Conservation (phyloP, 306 rosid species). For the Castanospermum australe region DNA sequence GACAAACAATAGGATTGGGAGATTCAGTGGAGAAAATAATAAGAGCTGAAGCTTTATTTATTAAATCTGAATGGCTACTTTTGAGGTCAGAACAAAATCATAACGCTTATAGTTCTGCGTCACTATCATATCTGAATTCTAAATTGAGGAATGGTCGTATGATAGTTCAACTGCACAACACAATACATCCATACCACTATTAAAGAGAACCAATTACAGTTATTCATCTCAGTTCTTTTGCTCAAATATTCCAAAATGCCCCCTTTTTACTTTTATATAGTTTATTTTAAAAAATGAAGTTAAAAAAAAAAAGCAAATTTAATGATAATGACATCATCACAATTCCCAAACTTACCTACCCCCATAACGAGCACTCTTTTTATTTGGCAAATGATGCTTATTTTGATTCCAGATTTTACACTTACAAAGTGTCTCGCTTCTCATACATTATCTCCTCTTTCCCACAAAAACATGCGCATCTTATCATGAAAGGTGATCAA, state of each 20-base stretch:
- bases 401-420: not conserved
- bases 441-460: not conserved
- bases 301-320: not conserved
- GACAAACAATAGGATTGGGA: not conserved
- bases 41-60: not conserved
- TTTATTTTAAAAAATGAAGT: not conserved
- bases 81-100: not conserved
- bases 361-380: not conserved
- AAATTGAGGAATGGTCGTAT: not conserved
- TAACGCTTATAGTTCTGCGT: not conserved
- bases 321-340: not conserved
- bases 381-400: not conserved
- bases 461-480: not conserved
- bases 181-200: not conserved
- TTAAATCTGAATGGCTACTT: not conserved
- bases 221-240: not conserved
- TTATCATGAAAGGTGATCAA: not conserved
- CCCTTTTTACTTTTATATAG: not conserved
- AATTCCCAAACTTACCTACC: not conserved
- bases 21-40: not conserved
- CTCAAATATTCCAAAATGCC: not conserved
- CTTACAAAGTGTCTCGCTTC: not conserved
- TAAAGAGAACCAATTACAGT: not conserved
- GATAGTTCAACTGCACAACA: not conserved
- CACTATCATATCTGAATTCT: not conserved